Percentiles rank a stretch among this genome's conserved stretches.
Conservation (phyloP, 129 eudicot species). For the Ambrosia artemisiifolia region DNA sequence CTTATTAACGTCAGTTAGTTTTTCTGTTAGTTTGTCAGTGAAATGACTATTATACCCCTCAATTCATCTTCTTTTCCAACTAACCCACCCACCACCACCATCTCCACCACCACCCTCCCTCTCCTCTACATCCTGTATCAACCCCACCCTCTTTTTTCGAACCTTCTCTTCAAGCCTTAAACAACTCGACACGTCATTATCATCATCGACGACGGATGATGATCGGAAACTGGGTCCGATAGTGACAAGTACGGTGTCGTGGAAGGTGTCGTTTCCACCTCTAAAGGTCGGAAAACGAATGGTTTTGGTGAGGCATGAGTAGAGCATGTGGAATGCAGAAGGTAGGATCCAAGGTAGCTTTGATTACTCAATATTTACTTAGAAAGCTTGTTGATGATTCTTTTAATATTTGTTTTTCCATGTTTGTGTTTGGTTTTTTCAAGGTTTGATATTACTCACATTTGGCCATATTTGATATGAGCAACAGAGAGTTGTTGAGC, state of each 20-base stretch:
- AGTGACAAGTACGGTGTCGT: too few species aligned
- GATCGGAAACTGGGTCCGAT: constrained; percentile 25
- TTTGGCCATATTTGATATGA: too few species aligned
- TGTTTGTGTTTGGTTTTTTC: too few species aligned
- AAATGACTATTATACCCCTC: too few species aligned
- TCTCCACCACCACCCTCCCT: too few species aligned
- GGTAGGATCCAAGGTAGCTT: constrained; percentile 97
- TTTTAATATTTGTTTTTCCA: constrained; percentile 81
- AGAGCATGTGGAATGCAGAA: constrained; percentile 97
- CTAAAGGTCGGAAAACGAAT: constrained; percentile 68
- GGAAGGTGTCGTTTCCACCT: constrained; percentile 38
- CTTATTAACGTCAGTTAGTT: too few species aligned
- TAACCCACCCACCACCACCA: too few species aligned
- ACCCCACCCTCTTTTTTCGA: too few species aligned
- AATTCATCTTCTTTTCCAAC: too few species aligned
- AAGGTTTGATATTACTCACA: too few species aligned
- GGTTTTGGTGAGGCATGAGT: constrained; percentile 91
- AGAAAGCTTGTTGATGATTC: constrained; percentile 73
- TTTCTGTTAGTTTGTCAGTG: too few species aligned
- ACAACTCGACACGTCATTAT: constrained; percentile 33
- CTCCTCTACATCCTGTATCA: too few species aligned
- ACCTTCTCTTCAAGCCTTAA: constrained; percentile 39
- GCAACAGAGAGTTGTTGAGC: constrained; percentile 95
- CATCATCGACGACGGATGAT: not conserved
- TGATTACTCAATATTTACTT: constrained; percentile 75